Base-by-base conservation (phyloP, 2,329 filamentous ascomycete genomes). In the Gaeumannomyces tritici region DNA sequence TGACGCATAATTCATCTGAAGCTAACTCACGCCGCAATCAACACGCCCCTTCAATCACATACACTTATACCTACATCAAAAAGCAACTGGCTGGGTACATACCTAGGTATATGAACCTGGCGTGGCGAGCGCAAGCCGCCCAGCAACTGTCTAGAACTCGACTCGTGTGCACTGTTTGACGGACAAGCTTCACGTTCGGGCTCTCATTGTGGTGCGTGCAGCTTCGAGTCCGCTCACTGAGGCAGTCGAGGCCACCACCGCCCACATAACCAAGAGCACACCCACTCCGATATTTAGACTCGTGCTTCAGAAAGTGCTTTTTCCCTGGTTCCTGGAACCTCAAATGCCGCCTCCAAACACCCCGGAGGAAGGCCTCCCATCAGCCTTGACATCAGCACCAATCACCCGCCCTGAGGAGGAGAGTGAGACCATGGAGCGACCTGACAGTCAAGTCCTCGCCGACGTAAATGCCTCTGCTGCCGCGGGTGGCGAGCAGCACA, bases 301-400 rank as follows among this genome's bases (percentile, higher is more conserved):
- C 15, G 55, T 56, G 26, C 26, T 18, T 12, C 26, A 8, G 55
- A 56, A 15, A 59, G n/a, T 28, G 47, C 28, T 29, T 12, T 13
- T 33, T 8, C 51, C 59, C n/a, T n/a, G n/a, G n/a, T n/a, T 9
- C 15, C 15, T 12, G 15, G 42, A n/a, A 2, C 9, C 51, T n/a
- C 33, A 58, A 74, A 70, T 70, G 69, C 68, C 69, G 18, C 69
- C 68, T 4, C 68, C 67, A 26, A 70, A 70, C 55, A 70, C 69
- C 1, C 68, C 69, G 13, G 68, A 69, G 35, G 67, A 66, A 28
- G 62, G 54, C 59, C 58, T 59, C 27, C 11, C 51, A 51, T 9
- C 42, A 29, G 33, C 56, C 31, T 29, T 33, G 8, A 21, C 31
- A 35, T 55, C 42, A 21, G 5, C 13, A 6, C 47, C 47, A 24